phyloP scores from a whole-genome alignment of 768 basidiomycete species.

The Sarcodon aspratus region DNA sequence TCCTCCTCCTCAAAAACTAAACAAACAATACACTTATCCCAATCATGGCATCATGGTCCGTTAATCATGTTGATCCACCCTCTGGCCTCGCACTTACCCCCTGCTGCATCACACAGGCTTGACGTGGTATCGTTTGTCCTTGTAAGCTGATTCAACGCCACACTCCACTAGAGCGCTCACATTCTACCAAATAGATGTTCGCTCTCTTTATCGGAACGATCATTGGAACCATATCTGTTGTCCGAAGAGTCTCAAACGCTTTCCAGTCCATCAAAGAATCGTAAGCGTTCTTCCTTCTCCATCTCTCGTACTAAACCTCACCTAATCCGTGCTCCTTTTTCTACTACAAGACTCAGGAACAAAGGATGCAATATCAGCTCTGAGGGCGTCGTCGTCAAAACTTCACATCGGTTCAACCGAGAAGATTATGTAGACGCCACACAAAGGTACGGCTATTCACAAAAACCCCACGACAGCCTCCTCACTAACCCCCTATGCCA shows the following conservation, averaged over 20 bases:
- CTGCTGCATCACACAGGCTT: too few species aligned
- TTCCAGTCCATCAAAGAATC: constrained; percentile 40
- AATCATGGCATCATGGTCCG: too few species aligned
- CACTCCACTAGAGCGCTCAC: too few species aligned
- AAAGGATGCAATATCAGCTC: constrained; percentile 46
- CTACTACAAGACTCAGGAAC: constrained; percentile 35
- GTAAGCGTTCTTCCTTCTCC: constrained; percentile 24
- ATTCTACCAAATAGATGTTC: constrained; percentile 41
- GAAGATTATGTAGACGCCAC: constrained; percentile 65
- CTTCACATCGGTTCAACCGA: constrained; percentile 42
- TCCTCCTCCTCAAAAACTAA: too few species aligned
- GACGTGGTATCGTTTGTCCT: too few species aligned
- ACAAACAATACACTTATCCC: too few species aligned
- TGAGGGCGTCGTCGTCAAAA: constrained; percentile 58
- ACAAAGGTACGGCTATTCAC: constrained; percentile 36
- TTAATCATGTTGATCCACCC: too few species aligned
- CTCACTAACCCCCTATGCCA: not conserved
- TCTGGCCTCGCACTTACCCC: too few species aligned
- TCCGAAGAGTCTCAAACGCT: constrained; percentile 27
- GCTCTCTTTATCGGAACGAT: constrained; percentile 34
- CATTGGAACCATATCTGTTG: constrained; percentile 27
- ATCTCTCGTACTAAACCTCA: not conserved
- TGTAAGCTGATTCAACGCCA: too few species aligned
- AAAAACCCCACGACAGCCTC: not conserved
- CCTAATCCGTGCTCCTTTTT: not conserved